Base-by-base conservation (phyloP, 768 basidiomycete species). In the Suillus subalutaceus region DNA sequence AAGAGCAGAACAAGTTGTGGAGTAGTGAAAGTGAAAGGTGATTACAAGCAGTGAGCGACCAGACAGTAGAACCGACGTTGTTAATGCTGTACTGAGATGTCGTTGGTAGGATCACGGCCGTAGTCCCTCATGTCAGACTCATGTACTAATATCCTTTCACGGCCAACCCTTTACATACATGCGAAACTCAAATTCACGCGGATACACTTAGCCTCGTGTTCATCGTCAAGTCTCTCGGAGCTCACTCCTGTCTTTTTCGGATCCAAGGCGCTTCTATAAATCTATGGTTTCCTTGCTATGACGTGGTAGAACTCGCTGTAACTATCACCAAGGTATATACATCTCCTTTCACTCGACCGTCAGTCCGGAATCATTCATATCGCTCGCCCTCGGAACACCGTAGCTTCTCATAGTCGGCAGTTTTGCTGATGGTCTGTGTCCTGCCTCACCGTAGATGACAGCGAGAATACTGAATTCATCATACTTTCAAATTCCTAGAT, bases 11-110 rank as follows among this genome's bases (percentile, higher is more conserved):
- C 18, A 43, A 43, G 38, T 41, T 59, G 38, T 60, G 40, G 40
- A 13, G 41, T 6, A n/a, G 38, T 38, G 50, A 41, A 23, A 50
- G 41, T 35, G 50, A 43, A 64, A 55, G n/a, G 67, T 69, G 68
- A 60, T 56, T 52, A 63, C 38, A 63, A 56, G 62, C 59, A 43
- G 16, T 50, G 43, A 43, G 16, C 10, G 20, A n/a, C 8, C 48
- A 26, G 48, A 52, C 50, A 23, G 48, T 2, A 23, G n/a, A 26
- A 50, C 48, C n/a, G 50, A 52, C 13, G 50, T 26, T 26, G 32
- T 32, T 35, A 20, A 55, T 56, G 55, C 52, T 53, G 52, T 53
- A 56, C 32, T 9, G 18, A 55, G 53, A 18, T 55, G 53, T 55
- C 4, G 32, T 56, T 35, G 55, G 55, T 35, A 35, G 32, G 55